phyloP scores from a whole-genome alignment of 1,284 basidiomycete genomes.

The Fomitopsis palustris region DNA sequence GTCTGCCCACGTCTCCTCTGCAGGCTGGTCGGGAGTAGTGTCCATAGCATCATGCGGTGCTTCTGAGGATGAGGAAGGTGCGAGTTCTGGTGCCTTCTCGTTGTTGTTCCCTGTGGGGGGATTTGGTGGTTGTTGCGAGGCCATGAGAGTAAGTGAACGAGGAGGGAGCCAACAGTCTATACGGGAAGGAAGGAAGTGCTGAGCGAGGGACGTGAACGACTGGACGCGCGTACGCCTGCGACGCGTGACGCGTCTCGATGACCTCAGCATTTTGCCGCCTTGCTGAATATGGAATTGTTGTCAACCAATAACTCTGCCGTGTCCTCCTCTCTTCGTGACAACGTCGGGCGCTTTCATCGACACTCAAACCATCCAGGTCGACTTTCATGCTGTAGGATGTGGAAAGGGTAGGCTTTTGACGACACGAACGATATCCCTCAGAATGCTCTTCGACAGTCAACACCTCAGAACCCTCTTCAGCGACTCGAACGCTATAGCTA shows the following conservation, averaged over 20 bases:
- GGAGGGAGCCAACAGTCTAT: not conserved
- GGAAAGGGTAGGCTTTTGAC: no score
- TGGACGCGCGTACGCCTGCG: slow-evolving; percentile 3
- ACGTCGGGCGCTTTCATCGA: no score
- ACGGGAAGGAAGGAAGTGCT: not conserved
- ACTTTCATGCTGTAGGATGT: no score
- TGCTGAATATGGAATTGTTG: not conserved
- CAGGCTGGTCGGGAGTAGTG: slow-evolving; percentile 61
- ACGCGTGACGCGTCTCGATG: slow-evolving; percentile 2
- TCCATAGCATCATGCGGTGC: slow-evolving; percentile 57
- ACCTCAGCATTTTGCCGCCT: not conserved
- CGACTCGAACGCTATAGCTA: no score
- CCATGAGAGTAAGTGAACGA: slow-evolving; percentile 43
- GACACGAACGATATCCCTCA: no score
- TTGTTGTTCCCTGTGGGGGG: slow-evolving; percentile 46
- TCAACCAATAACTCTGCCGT: not conserved
- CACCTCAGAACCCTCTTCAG: no score
- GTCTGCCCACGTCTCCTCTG: slow-evolving; percentile 79
- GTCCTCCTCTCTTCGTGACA: no score
- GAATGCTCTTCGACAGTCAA: no score
- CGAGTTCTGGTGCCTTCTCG: slow-evolving; percentile 42
- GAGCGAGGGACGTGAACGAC: not conserved
- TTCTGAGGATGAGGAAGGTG: slow-evolving; percentile 31
- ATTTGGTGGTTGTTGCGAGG: slow-evolving; percentile 56
- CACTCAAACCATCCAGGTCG: no score